A percentile compares a stretch with the other conserved stretches of the same genome.
phyloP scores from a whole-genome alignment of 2,329 filamentous ascomycete genomes.

The Alternaria sp. region DNA sequence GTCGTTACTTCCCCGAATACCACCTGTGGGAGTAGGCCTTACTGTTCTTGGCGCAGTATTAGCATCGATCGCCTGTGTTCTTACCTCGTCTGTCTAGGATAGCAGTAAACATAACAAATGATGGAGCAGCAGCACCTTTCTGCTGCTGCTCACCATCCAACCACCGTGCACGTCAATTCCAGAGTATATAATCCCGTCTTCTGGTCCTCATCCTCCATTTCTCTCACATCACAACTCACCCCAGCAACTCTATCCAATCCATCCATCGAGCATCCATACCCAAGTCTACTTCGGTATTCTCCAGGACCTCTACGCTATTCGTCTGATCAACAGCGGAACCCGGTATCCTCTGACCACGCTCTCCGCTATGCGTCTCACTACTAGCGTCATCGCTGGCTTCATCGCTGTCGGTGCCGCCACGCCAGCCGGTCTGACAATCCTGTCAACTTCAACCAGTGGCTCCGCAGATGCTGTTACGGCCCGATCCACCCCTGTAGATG shows the following conservation, averaged over 20 bases:
- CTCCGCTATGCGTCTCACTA: slow-evolving; percentile 16
- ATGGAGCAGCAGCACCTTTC: slow-evolving; percentile 4
- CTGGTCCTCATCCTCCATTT: slow-evolving; percentile 3
- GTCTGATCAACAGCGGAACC: neutral
- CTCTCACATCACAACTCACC: slow-evolving; percentile 15
- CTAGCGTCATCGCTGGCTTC: slow-evolving; percentile 20
- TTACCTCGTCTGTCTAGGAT: neutral
- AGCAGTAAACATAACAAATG: neutral
- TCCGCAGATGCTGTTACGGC: neutral
- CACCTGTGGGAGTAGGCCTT: slow-evolving; percentile 43
- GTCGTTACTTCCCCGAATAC: slow-evolving; percentile 67
- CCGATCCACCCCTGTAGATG: neutral
- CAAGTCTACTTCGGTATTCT: slow-evolving; percentile 7
- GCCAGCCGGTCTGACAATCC: slow-evolving; percentile 5
- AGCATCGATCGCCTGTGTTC: neutral
- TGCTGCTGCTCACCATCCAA: neutral
- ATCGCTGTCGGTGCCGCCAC: slow-evolving; percentile 16
- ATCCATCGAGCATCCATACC: slow-evolving; percentile 18
- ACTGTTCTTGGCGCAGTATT: neutral
- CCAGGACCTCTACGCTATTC: neutral
- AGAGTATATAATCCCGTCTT: slow-evolving; percentile 18
- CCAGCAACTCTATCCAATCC: slow-evolving; percentile 18
- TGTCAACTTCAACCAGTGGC: neutral
- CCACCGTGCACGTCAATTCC: neutral
- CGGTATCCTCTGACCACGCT: neutral